phyloP scores from a whole-genome alignment of 192 early-diverging fungal species.

The Entomortierella beljakovae region DNA sequence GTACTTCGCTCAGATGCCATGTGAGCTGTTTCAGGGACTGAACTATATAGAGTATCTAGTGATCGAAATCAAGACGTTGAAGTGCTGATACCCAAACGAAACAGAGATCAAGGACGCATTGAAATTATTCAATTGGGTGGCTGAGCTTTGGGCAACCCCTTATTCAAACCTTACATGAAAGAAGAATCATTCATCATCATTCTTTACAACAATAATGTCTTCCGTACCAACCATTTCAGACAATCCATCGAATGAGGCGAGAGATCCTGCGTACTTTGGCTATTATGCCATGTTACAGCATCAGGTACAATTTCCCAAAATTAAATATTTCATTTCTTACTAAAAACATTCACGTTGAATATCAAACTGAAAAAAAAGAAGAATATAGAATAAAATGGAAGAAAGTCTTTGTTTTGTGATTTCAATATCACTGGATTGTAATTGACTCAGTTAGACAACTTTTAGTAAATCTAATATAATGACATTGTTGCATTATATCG shows the following conservation, averaged over 20 bases:
- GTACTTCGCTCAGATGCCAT: too few relatives aligned
- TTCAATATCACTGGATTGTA: too few relatives aligned
- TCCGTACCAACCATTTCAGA: slow-evolving; percentile 42
- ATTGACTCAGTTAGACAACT: too few relatives aligned
- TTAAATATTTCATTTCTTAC: not conserved
- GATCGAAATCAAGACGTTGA: too few relatives aligned
- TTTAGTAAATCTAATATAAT: too few relatives aligned
- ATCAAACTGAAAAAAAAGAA: not conserved
- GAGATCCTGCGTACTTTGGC: slow-evolving; percentile 79
- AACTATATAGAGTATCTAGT: too few relatives aligned
- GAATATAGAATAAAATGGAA: not conserved
- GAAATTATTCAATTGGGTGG: slow-evolving; percentile 1
- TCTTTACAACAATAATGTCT: slow-evolving; percentile 27
- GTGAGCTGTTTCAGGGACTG: too few relatives aligned
- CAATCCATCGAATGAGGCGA: slow-evolving; percentile 60
- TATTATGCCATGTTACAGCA: slow-evolving; percentile 88
- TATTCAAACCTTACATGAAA: not conserved
- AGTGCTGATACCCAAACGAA: too few relatives aligned
- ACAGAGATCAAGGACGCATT: too few relatives aligned
- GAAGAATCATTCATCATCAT: not conserved
- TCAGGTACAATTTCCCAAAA: slow-evolving; percentile 62
- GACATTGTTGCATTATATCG: not conserved
- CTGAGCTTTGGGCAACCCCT: not conserved
- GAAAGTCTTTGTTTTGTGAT: too few relatives aligned
- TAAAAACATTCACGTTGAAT: not conserved